Evolutionary conservation across 805 yeast genomes (phyloP), one percentile per base, ranked within the genome.

Genomic region (Candida endomychidarum): DNA sequence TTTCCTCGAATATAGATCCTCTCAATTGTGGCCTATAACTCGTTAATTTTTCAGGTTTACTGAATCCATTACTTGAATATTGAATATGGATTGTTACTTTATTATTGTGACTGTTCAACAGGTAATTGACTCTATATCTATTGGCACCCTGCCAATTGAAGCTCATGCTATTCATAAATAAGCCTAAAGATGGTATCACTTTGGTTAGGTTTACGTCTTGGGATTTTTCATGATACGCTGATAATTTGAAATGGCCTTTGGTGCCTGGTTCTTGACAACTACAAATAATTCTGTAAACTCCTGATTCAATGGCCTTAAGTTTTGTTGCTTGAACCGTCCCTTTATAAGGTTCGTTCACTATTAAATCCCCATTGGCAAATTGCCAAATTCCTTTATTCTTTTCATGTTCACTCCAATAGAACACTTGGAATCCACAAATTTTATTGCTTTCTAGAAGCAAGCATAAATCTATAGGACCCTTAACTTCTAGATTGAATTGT

Each of bases 11-110:
- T 7, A 75, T 44, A 9, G 76, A 70, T 0, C 68, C 79, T 34
- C 80, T 48, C 3, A 74, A 54, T 15, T 63, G 64, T 8, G 80
- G 79, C 29, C 77, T 57, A 45, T 75, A 75, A n/a, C 49, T 51
- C 5, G 58, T 44, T 3, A 42, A 25, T 11, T 43, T 27, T 29
- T 46, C 52, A 20, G 43, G 42, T 19, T 47, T 17, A 11, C 22
- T 14, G 26, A 45, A 43, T 3, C 14, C 39, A 20, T 27, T 37
- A 23, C 43, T 44, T 8, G 52, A 55, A 41, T 57, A 57, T 24
- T 47, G 47, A 2, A 67, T 12, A 32, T 56, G 70, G 29, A 65
- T 52, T 1, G 53, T 50, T 15, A 61, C 29, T 15, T 43, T 36
- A 5, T 56, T 44, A 26, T 49, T 51, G 27, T 57, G 56, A n/a